These are phyloP conservation scores for Saururus chinensis DNA, from an alignment of 164 flowering plant species.

Conservation along the genomic window DNA sequence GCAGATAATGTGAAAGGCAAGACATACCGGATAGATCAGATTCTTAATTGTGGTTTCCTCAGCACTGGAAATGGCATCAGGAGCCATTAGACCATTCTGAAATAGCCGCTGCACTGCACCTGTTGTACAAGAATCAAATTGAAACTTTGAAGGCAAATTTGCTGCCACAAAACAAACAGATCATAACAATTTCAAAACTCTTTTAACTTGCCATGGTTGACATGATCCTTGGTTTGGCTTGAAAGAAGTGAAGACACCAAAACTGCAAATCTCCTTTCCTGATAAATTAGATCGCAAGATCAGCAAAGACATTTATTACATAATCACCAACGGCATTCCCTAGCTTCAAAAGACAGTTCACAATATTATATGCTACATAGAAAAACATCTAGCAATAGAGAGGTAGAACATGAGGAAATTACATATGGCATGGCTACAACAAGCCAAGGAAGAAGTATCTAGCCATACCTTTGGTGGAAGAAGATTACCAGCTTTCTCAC, in stretches of 20 bases:
- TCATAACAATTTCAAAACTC: background rate
- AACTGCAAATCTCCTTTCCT: slow-evolving; percentile 96
- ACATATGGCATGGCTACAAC: background rate
- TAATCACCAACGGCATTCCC: too few species aligned
- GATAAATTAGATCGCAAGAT: slow-evolving; percentile 2
- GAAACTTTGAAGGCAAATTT: slow-evolving; percentile 1
- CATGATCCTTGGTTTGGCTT: slow-evolving; percentile 95
- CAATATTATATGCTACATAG: background rate
- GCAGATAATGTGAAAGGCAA: background rate
- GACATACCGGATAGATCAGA: slow-evolving; percentile 78
- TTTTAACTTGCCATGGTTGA: slow-evolving; percentile 77
- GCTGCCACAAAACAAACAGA: background rate
- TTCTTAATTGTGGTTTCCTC: slow-evolving; percentile 63
- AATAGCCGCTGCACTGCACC: slow-evolving; percentile 86
- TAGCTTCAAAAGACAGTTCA: too few species aligned
- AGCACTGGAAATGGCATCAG: slow-evolving; percentile 61
- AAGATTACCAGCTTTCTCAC: slow-evolving; percentile 85
- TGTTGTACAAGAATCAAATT: slow-evolving; percentile 21
- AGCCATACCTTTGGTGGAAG: slow-evolving; percentile 81
- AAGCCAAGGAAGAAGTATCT: background rate
- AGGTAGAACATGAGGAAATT: background rate
- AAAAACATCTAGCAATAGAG: background rate
- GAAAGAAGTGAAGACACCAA: slow-evolving; percentile 83
- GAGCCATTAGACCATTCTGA: slow-evolving; percentile 59
- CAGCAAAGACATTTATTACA: too few species aligned